Percentiles rank a stretch among this genome's conserved stretches.
These are phyloP conservation scores for Pyracantha coccinea DNA, from an alignment of 331 rosid species.

Conservation along the genomic window DNA sequence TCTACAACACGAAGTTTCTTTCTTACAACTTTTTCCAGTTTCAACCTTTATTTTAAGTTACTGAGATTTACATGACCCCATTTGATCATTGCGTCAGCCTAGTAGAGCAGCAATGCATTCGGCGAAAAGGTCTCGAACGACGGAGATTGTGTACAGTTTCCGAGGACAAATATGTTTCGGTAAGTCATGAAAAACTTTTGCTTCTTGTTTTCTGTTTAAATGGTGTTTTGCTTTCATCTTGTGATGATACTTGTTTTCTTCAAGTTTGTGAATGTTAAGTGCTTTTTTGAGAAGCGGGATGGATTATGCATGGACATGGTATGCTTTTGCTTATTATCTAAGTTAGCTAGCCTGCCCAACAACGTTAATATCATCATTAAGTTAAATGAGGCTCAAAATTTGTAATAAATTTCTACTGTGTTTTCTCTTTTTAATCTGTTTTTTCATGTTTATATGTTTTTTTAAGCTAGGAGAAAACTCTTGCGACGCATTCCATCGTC, in stretches of 20 bases:
- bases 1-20: neutral
- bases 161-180: neutral
- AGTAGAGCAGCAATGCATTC: neutral
- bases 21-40: neutral
- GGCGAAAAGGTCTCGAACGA: neutral
- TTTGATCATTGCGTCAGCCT: neutral
- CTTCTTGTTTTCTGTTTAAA: too few species aligned
- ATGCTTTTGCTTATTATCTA: too few species aligned
- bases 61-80: constrained; percentile 14
- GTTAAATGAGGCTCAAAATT: neutral
- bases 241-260: too few species aligned
- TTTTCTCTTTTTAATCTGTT: neutral
- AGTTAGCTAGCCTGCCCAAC: neutral
- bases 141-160: too few species aligned
- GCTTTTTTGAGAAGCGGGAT: too few species aligned
- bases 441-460: neutral
- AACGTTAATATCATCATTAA: neutral
- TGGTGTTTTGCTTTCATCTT: too few species aligned
- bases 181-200: neutral
- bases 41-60: neutral
- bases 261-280: too few species aligned
- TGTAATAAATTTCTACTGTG: neutral
- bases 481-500: neutral
- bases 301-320: too few species aligned
- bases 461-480: neutral